These are phyloP conservation scores for Termitomyces sp. DNA, from an alignment of 768 basidiomycete genomes.

Conservation along the genomic window DNA sequence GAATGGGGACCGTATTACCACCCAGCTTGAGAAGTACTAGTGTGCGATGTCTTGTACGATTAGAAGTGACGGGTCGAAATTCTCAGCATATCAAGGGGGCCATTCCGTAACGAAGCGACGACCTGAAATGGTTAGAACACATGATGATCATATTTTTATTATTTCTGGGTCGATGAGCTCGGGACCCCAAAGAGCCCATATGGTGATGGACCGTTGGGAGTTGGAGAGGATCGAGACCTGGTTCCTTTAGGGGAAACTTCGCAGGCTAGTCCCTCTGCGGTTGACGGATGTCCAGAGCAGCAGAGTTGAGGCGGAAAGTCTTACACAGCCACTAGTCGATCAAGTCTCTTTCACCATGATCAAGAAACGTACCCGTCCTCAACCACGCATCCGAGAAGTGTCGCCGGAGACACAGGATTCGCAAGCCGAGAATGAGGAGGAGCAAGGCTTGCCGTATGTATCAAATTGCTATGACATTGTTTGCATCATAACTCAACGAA, in stretches of 20 bases:
- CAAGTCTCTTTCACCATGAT: conserved; percentile 37
- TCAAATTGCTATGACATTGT: background rate
- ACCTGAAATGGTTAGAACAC: background rate
- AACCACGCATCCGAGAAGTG: conserved; percentile 46
- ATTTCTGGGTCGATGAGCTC: background rate
- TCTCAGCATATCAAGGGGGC: background rate
- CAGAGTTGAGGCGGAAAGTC: background rate
- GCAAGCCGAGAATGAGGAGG: conserved; percentile 36
- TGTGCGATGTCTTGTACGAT: background rate
- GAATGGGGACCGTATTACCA: background rate
- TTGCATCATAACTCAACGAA: conserved; percentile 1
- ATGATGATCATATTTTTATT: background rate
- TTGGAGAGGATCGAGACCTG: background rate
- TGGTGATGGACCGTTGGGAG: background rate
- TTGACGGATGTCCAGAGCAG: background rate
- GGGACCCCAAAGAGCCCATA: background rate
- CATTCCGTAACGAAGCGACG: background rate
- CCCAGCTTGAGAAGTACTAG: background rate
- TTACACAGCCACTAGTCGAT: conserved; percentile 13
- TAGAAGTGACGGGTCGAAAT: background rate
- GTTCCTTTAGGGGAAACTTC: background rate
- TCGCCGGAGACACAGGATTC: conserved; percentile 35
- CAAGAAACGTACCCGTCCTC: conserved; percentile 70
- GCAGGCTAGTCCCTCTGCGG: background rate
- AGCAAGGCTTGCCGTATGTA: conserved; percentile 46